A percentile compares a stretch with the other conserved stretches of the same genome.
Evolutionary conservation across 2,329 filamentous ascomycete genomes (phyloP).

Genomic region (Ascochyta clinopodiicola): DNA sequence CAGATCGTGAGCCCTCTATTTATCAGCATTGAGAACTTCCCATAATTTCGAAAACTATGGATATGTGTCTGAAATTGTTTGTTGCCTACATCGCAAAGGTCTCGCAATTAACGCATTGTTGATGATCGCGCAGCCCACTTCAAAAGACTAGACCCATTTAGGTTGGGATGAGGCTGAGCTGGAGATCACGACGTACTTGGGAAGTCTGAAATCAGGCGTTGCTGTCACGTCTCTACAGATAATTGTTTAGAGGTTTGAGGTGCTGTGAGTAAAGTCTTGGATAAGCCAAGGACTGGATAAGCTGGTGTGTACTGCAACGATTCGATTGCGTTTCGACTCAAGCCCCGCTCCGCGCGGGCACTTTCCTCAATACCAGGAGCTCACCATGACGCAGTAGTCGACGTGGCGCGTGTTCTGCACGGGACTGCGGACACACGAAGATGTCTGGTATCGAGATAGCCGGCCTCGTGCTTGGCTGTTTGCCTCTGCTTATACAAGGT

Average conservation of each 20-base stretch:
- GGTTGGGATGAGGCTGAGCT: conserved; percentile 12
- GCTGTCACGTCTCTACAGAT: neutral
- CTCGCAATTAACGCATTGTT: conserved; percentile 1
- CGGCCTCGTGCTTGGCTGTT: conserved; percentile 45
- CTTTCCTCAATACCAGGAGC: conserved; percentile 8
- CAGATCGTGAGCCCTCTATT: too few species aligned
- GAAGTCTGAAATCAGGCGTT: neutral
- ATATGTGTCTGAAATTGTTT: too few species aligned
- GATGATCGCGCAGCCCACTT: conserved; percentile 3
- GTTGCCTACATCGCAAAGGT: neutral
- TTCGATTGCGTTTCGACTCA: conserved; percentile 6
- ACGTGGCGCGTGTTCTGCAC: neutral
- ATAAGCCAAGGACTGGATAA: neutral
- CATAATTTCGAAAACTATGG: too few species aligned
- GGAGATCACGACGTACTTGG: conserved; percentile 5
- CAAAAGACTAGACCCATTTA: conserved; percentile 9
- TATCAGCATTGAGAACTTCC: too few species aligned
- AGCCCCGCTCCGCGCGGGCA: conserved; percentile 13
- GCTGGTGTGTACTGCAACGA: conserved; percentile 10
- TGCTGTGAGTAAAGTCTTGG: neutral
- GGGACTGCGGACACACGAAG: neutral
- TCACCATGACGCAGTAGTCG: conserved; percentile 19
- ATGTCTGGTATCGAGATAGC: conserved; percentile 45
- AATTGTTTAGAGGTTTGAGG: neutral
- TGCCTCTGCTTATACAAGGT: conserved; percentile 49